Percentiles rank a stretch among this genome's conserved stretches.
Evolutionary conservation across 2,329 filamentous ascomycete genomes (phyloP).

Genomic region (Hyphodiscus sp.): DNA sequence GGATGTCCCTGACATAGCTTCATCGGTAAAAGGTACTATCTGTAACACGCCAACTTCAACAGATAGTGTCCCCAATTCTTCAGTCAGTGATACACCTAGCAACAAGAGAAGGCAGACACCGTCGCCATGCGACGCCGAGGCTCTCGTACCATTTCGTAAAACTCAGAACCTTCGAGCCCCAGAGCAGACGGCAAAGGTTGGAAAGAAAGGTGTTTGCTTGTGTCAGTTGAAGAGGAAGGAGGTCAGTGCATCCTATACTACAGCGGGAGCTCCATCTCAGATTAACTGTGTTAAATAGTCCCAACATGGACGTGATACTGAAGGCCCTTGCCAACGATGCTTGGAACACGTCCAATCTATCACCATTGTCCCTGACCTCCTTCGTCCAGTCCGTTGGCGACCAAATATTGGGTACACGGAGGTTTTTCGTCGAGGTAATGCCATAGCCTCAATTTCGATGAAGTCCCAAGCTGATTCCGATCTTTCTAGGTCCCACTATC

Average conservation of each 20-base stretch:
- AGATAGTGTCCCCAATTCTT: not conserved
- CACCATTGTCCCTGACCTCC: slow-evolving; percentile 6
- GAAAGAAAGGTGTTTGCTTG: slow-evolving; percentile 9
- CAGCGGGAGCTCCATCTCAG: not conserved
- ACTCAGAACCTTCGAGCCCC: slow-evolving; percentile 8
- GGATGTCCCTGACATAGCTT: not conserved
- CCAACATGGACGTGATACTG: slow-evolving; percentile 7
- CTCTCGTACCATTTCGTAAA: slow-evolving; percentile 5
- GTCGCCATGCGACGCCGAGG: slow-evolving; percentile 1
- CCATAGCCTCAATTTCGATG: no score
- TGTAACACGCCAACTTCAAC: not conserved
- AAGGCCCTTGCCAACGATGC: slow-evolving; percentile 7
- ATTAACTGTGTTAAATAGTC: slow-evolving; percentile 1
- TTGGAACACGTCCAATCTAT: slow-evolving; percentile 1
- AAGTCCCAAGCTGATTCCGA: not conserved
- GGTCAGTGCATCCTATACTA: slow-evolving; percentile 1
- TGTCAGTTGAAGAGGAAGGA: slow-evolving; percentile 8
- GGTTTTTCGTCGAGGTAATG: slow-evolving; percentile 12
- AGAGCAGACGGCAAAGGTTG: slow-evolving; percentile 8
- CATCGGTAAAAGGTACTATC: not conserved
- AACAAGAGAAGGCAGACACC: slow-evolving; percentile 2
- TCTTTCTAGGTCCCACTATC: slow-evolving; percentile 7
- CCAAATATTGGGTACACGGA: slow-evolving; percentile 11
- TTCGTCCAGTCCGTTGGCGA: slow-evolving; percentile 12
- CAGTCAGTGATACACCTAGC: not conserved